Percentiles rank a stretch among this genome's conserved stretches.
Evolutionary conservation across 2,329 filamentous ascomycete genomes (phyloP).

Genomic region (Botrytis sinoallii): DNA sequence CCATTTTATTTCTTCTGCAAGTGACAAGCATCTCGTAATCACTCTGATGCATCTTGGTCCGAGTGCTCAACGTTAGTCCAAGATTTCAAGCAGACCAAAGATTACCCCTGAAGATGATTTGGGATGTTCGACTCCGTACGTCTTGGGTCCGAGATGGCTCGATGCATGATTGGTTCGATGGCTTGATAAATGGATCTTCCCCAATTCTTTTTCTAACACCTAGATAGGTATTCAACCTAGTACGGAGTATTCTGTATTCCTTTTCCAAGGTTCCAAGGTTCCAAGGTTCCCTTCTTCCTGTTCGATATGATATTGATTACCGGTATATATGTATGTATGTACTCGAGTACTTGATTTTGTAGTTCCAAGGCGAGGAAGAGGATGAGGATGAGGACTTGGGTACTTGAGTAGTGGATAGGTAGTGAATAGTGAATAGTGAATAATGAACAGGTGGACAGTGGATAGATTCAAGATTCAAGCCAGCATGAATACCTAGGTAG

Average conservation of each 20-base stretch:
- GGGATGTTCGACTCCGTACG: not conserved
- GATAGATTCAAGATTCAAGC: not conserved
- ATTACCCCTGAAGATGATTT: constrained; percentile 6
- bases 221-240: not conserved
- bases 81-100: not conserved
- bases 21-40: not conserved
- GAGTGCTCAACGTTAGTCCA: not conserved
- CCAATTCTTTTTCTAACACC: not conserved
- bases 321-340: too few relatives aligned
- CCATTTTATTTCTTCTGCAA: not conserved
- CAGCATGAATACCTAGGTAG: not conserved
- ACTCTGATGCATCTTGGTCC: constrained; percentile 9
- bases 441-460: not conserved
- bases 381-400: not conserved
- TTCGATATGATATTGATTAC: not conserved
- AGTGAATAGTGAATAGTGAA: not conserved
- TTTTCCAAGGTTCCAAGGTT: not conserved
- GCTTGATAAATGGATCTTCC: not conserved
- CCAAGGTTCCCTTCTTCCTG: not conserved
- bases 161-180: not conserved
- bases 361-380: not conserved
- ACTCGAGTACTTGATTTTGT: not conserved
- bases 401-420: not conserved
- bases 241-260: not conserved
- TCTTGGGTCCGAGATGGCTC: not conserved